Conservation (phyloP, 2,329 filamentous ascomycete genomes). For the Sclerotinia glacialis region DNA sequence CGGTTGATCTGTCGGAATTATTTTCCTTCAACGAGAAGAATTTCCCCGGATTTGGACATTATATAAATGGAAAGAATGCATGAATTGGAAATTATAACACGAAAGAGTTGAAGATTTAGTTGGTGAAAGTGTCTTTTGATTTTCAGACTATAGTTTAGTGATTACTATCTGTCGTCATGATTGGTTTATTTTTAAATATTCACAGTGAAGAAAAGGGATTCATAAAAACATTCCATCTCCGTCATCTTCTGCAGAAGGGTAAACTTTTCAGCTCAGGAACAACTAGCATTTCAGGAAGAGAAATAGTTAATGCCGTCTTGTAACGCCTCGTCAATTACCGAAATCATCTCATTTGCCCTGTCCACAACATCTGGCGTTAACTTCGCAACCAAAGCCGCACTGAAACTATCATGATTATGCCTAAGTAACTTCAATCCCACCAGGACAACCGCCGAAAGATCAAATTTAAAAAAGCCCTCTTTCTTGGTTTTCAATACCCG, state of each 20-base stretch:
- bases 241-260: background rate
- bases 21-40: no score
- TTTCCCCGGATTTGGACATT: no score
- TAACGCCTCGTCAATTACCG: background rate
- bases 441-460: background rate
- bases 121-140: no score
- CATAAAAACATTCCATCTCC: no score
- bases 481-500: background rate
- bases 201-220: no score
- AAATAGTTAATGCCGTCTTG: background rate
- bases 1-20: no score
- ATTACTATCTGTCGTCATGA: no score
- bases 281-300: background rate
- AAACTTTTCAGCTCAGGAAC: background rate
- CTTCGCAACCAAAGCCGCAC: background rate
- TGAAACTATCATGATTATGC: background rate
- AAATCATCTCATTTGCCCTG: background rate
- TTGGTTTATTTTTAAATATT: no score
- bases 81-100: no score
- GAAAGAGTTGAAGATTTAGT: no score
- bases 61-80: no score
- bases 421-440: background rate
- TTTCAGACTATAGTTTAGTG: no score
- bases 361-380: background rate
- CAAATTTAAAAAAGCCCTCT: background rate